Conservation (phyloP, 2,329 filamentous ascomycete species). For the Monilinia vaccinii-corymbosi region DNA sequence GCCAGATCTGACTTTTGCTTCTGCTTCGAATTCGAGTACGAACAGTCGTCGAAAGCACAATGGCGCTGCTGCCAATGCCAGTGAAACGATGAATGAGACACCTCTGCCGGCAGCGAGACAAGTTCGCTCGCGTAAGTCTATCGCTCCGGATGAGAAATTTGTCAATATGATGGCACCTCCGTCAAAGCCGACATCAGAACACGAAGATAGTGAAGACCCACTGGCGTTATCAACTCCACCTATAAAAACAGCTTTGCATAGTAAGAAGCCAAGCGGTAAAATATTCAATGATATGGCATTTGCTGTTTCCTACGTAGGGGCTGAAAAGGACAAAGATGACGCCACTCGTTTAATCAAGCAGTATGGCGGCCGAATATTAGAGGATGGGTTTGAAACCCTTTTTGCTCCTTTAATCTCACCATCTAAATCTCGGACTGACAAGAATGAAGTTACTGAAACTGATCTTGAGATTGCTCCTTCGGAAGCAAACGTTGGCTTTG, state of each 20-base stretch:
- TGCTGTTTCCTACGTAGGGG: conserved; percentile 62
- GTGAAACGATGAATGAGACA: background rate
- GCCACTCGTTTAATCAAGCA: conserved; percentile 55
- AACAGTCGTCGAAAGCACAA: background rate
- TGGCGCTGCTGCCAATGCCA: background rate
- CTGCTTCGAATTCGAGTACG: background rate
- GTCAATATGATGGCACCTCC: conserved; percentile 8
- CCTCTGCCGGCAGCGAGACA: background rate
- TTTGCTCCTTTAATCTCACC: conserved; percentile 42
- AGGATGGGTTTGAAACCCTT: conserved; percentile 71
- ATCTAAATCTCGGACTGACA: conserved; percentile 13
- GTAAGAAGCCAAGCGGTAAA: background rate
- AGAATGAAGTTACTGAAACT: conserved; percentile 13
- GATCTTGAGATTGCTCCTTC: conserved; percentile 45
- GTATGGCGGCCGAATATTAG: conserved; percentile 64
- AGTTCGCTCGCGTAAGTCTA: background rate
- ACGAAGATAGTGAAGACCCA: conserved; percentile 22
- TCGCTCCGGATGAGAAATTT: background rate
- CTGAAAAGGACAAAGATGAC: conserved; percentile 44
- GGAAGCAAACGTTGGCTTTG: conserved; percentile 57
- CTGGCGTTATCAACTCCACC: conserved; percentile 12
- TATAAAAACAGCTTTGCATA: background rate
- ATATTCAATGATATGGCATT: conserved; percentile 80
- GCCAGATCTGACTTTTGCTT: background rate
- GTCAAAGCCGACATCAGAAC: conserved; percentile 19